Conservation (phyloP, 352 stramenopile species). For the Phytophthora idaei region DNA sequence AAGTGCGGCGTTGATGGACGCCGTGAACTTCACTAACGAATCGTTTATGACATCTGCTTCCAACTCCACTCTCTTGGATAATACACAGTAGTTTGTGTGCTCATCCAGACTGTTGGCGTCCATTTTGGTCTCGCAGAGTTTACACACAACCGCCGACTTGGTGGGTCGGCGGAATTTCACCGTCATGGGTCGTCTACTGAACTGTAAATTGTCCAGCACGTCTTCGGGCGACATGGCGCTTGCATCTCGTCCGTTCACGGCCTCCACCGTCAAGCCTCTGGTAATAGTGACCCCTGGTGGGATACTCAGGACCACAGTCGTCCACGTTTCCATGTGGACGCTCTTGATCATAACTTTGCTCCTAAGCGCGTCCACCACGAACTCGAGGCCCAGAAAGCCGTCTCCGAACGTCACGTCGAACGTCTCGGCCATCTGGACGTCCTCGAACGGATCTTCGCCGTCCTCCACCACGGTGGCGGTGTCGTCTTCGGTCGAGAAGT, state of each 20-base stretch:
- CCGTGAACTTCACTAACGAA: conserved; percentile 54
- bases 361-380: conserved; percentile 56
- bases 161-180: conserved; percentile 63
- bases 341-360: conserved; percentile 73
- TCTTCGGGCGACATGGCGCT: conserved; percentile 43
- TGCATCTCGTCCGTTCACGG: conserved; percentile 59
- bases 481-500: conserved; percentile 2
- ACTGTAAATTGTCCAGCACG: conserved; percentile 71
- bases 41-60: conserved; percentile 83
- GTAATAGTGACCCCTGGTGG: conserved; percentile 46
- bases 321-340: conserved; percentile 44
- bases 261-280: conserved; percentile 66
- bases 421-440: conserved; percentile 41
- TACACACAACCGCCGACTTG: conserved; percentile 67
- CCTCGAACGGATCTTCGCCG: conserved; percentile 29
- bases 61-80: conserved; percentile 77
- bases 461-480: conserved; percentile 17
- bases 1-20: conserved; percentile 66
- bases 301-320: conserved; percentile 42
- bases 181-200: conserved; percentile 59
- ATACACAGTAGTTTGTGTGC: conserved; percentile 82
- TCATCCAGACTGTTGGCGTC: conserved; percentile 69
- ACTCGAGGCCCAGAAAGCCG: conserved; percentile 77
- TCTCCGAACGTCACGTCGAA: conserved; percentile 79
- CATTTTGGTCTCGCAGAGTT: conserved; percentile 81